Evolutionary conservation across 805 yeast species (phyloP).

Genomic region (Blastobotrys chiropterorum): DNA sequence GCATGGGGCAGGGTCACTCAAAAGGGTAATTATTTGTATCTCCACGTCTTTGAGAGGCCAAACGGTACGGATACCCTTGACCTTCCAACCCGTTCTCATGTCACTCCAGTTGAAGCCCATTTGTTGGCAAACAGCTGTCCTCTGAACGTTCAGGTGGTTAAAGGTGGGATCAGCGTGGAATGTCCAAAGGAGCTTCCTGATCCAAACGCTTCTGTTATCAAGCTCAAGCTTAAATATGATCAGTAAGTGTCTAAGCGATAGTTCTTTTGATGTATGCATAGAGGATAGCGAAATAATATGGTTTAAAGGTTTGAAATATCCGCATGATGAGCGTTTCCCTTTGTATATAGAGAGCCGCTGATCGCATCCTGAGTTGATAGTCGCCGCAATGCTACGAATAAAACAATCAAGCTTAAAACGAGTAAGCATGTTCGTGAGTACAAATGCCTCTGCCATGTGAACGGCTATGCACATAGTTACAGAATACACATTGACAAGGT

Average conservation of each 20-base stretch:
- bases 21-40: background rate
- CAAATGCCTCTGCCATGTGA: too few species aligned
- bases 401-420: too few species aligned
- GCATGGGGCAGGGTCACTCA: slow-evolving; percentile 11
- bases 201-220: slow-evolving; percentile 2
- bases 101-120: background rate
- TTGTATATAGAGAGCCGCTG: too few species aligned
- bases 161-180: background rate
- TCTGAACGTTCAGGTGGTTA: background rate
- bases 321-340: background rate
- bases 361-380: too few species aligned
- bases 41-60: slow-evolving; percentile 6
- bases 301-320: too few species aligned
- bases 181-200: slow-evolving; percentile 1
- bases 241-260: too few species aligned
- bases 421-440: too few species aligned
- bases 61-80: background rate
- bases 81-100: background rate
- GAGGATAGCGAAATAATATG: too few species aligned
- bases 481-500: too few species aligned
- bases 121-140: background rate
- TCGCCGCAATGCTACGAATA: too few species aligned
- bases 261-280: too few species aligned
- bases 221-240: background rate
- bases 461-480: too few species aligned